These are phyloP conservation scores for Pleodorina starrii DNA, from an alignment of 139 green algal species.

Conservation along the genomic window DNA sequence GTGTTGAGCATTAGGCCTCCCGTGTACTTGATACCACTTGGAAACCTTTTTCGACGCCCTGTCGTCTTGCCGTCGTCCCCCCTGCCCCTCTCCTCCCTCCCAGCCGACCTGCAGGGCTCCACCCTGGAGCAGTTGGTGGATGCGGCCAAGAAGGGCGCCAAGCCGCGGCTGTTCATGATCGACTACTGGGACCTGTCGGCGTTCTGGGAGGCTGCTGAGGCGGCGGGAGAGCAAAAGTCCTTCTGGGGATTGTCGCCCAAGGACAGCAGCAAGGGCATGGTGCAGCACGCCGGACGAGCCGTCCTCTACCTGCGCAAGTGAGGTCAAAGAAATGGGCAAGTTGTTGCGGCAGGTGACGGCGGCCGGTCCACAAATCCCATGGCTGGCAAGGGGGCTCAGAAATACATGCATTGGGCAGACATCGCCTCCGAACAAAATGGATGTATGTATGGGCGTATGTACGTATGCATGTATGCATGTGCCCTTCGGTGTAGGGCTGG, in stretches of 20 bases:
- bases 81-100: not conserved
- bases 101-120: conserved; percentile 57
- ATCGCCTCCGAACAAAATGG: no score
- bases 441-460: not conserved
- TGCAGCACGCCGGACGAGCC: conserved; percentile 57
- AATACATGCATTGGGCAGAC: no score
- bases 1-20: no score
- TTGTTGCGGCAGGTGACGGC: not conserved
- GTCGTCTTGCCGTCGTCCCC: not conserved
- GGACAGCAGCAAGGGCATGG: not conserved
- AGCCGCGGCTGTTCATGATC: conserved; percentile 57
- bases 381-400: no score
- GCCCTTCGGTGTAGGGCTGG: not conserved
- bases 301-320: conserved; percentile 61
- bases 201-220: conserved; percentile 17
- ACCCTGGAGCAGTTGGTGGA: conserved; percentile 53
- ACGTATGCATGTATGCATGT: not conserved
- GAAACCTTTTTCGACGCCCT: not conserved
- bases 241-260: no score
- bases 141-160: conserved; percentile 43
- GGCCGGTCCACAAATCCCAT: no score
- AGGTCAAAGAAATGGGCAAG: no score
- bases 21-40: no score
- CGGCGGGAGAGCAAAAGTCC: no score
- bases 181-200: conserved; percentile 53